Conservation (phyloP, 176 grass and related monocot species). For the Bothriochloa decipiens region DNA sequence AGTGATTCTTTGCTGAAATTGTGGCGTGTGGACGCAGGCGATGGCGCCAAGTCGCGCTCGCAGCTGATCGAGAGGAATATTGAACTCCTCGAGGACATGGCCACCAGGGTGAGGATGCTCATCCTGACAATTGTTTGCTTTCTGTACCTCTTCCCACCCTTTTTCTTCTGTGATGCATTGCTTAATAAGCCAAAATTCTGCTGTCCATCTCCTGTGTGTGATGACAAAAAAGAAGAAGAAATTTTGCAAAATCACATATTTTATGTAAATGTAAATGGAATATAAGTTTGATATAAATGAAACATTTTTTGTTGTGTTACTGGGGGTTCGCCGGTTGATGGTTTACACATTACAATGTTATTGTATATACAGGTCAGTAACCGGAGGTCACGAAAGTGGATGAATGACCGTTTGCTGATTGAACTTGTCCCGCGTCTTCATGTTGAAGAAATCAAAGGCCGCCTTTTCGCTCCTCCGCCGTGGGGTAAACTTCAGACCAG, state of each 20-base stretch:
- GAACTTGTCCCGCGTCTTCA: conserved; percentile 86
- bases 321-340: not conserved
- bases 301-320: no score
- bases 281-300: no score
- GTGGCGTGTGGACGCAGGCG: conserved; percentile 40
- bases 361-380: conserved; percentile 80
- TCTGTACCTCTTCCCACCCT: not conserved
- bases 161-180: not conserved
- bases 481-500: conserved; percentile 70
- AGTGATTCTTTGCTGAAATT: not conserved
- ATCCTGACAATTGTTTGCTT: not conserved
- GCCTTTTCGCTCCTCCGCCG: conserved; percentile 93
- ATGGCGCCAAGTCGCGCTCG: conserved; percentile 51
- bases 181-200: not conserved
- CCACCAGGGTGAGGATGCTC: conserved; percentile 50
- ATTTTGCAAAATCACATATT: not conserved
- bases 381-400: conserved; percentile 74
- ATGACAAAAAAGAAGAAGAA: not conserved
- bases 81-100: conserved; percentile 77
- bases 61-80: conserved; percentile 88
- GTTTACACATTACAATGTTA: conserved; percentile 41
- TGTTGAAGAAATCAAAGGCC: conserved; percentile 92
- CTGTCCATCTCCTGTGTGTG: not conserved
- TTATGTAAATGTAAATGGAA: no score
- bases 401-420: conserved; percentile 87